Percentiles rank a stretch among this genome's conserved stretches.
Conservation (phyloP, 2,329 filamentous ascomycete species). For the Grosmannia penicillata region DNA sequence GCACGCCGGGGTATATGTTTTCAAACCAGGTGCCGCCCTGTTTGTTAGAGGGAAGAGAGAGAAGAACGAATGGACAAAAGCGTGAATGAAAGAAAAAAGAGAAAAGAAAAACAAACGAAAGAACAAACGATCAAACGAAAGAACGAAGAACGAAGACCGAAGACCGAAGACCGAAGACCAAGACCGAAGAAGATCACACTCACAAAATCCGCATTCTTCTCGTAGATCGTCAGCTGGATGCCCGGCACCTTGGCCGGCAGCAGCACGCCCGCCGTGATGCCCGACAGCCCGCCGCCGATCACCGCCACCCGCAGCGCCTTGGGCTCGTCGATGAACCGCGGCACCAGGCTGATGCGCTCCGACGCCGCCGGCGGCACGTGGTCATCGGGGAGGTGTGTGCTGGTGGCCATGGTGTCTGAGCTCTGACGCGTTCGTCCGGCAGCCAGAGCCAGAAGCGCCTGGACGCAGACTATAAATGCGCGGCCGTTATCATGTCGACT, state of each 20-base stretch:
- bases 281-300: constrained; percentile 49
- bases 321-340: constrained; percentile 30
- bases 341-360: constrained; percentile 13
- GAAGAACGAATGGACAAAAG: neutral
- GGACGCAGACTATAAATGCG: no score
- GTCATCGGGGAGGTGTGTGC: no score
- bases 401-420: no score
- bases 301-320: constrained; percentile 38
- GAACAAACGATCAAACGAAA: no score
- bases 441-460: no score
- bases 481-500: no score
- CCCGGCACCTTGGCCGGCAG: constrained; percentile 55
- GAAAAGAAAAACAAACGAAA: no score
- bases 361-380: no score
- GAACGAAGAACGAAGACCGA: no score
- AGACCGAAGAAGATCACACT: constrained; percentile 12
- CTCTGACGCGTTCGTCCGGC: no score
- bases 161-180: neutral
- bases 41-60: neutral
- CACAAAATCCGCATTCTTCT: constrained; percentile 55
- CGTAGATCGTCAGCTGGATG: constrained; percentile 49
- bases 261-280: constrained; percentile 48
- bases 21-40: constrained; percentile 19
- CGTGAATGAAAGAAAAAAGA: no score
- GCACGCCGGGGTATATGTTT: constrained; percentile 17